Evolutionary conservation across 106 monocot genomes (phyloP).

Genomic region (Dendrobium chrysotoxum): DNA sequence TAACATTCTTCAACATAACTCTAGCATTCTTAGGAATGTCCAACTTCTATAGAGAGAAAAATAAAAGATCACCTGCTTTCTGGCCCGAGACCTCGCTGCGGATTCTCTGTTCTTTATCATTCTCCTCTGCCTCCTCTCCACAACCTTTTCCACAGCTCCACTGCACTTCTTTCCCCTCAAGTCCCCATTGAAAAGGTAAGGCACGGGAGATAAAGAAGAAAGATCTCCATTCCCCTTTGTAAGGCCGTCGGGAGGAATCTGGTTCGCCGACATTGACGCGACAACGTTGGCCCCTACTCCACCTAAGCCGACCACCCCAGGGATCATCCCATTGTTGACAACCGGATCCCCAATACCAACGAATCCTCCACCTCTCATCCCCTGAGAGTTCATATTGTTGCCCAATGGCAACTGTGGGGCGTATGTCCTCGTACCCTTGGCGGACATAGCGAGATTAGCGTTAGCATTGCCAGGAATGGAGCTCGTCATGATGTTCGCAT

Average conservation of each 20-base stretch:
- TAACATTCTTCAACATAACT: too few species aligned
- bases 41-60: background rate
- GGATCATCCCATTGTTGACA: constrained; percentile 30
- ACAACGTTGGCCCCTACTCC: constrained; percentile 14
- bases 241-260: constrained; percentile 10
- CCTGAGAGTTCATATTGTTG: constrained; percentile 7
- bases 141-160: constrained; percentile 22
- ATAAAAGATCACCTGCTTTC: constrained; percentile 33
- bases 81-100: constrained; percentile 52
- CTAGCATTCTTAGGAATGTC: too few species aligned
- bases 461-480: background rate
- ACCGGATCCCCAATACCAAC: constrained; percentile 29
- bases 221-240: constrained; percentile 28
- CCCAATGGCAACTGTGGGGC: constrained; percentile 13
- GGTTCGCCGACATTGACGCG: constrained; percentile 14
- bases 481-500: background rate
- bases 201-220: constrained; percentile 44
- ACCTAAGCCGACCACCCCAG: constrained; percentile 27
- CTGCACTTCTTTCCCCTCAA: constrained; percentile 36
- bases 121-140: constrained; percentile 48
- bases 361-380: constrained; percentile 12
- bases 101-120: constrained; percentile 64
- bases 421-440: background rate
- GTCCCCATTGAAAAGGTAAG: constrained; percentile 32
- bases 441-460: constrained; percentile 5